phyloP scores from a whole-genome alignment of 2,329 filamentous ascomycete genomes.

The Alternaria incomplexa region DNA sequence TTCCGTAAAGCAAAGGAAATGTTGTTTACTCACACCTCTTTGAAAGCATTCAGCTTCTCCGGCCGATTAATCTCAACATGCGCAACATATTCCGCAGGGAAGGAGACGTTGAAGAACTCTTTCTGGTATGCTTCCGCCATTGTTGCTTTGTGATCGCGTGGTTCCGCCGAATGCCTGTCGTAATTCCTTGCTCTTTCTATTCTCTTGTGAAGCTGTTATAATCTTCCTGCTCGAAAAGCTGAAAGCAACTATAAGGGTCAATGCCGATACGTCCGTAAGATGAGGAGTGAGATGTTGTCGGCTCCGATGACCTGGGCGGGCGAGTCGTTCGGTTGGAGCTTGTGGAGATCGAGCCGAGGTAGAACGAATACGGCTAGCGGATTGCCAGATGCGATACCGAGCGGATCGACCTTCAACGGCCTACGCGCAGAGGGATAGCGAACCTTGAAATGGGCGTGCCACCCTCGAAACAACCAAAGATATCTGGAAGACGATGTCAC shows the following conservation, averaged over 20 bases:
- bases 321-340: constrained; percentile 24
- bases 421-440: too few relatives aligned
- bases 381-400: too few relatives aligned
- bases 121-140: constrained; percentile 53
- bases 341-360: constrained; percentile 8
- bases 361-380: background rate
- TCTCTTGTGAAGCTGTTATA: background rate
- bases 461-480: too few relatives aligned
- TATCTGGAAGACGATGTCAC: too few relatives aligned
- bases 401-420: too few relatives aligned
- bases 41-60: constrained; percentile 86
- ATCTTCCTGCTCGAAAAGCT: too few relatives aligned
- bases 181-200: constrained; percentile 20
- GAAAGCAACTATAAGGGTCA: too few relatives aligned
- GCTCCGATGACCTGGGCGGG: constrained; percentile 17
- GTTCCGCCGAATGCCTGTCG: too few relatives aligned
- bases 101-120: constrained; percentile 76
- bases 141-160: background rate
- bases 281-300: background rate
- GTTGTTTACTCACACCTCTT: constrained; percentile 61
- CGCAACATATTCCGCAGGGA: constrained; percentile 75
- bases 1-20: background rate
- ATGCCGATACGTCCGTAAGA: background rate
- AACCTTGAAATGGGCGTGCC: too few relatives aligned
- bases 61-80: constrained; percentile 92